Conservation (phyloP, 2,329 filamentous ascomycete species). For the Sphaceloma murrayae region DNA sequence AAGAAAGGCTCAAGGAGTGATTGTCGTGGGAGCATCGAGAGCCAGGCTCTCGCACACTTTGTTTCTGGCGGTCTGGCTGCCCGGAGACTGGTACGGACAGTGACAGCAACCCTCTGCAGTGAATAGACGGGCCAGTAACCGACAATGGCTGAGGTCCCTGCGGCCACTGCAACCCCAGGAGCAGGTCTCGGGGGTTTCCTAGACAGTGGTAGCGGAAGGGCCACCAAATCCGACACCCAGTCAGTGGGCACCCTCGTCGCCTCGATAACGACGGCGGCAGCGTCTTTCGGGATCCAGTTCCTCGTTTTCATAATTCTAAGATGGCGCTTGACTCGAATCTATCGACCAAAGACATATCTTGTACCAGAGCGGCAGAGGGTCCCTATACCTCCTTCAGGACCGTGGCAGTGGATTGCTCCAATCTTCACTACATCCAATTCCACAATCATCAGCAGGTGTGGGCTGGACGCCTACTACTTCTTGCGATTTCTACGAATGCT, state of each 20-base stretch:
- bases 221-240: conserved; percentile 17
- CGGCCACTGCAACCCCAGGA: neutral
- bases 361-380: conserved; percentile 79
- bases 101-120: neutral
- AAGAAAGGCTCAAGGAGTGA: too few species aligned
- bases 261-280: conserved; percentile 29
- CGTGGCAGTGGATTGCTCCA: conserved; percentile 45
- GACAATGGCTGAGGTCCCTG: conserved; percentile 5
- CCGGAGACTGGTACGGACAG: neutral
- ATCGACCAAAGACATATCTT: conserved; percentile 75
- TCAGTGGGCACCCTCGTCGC: conserved; percentile 31
- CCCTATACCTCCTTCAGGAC: conserved; percentile 55
- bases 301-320: conserved; percentile 66
- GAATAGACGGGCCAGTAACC: neutral
- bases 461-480: conserved; percentile 95
- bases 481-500: conserved; percentile 79
- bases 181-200: neutral
- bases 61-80: too few species aligned
- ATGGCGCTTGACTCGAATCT: conserved; percentile 66
- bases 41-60: too few species aligned
- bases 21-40: too few species aligned
- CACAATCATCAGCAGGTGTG: conserved; percentile 89
- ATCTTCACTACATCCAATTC: conserved; percentile 62
- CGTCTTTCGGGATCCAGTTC: conserved; percentile 40
- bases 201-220: conserved; percentile 4